phyloP scores from a whole-genome alignment of 345 rosid species.

The Gossypium thurberi region DNA sequence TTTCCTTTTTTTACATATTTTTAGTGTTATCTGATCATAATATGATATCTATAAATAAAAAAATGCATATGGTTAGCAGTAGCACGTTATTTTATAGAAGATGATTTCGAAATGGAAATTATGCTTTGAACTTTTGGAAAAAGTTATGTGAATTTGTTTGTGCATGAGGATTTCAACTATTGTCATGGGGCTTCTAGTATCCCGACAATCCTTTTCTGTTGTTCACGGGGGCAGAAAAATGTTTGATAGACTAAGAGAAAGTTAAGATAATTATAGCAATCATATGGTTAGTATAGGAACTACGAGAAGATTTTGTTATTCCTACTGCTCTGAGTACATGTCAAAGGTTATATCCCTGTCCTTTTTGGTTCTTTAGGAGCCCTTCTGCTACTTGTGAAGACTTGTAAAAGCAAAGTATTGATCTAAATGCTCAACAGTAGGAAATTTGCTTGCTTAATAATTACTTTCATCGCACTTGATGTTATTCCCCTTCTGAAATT shows the following conservation, averaged over 20 bases:
- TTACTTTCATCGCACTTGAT: background rate
- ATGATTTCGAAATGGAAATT: background rate
- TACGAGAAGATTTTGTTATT: background rate
- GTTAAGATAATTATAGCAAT: background rate
- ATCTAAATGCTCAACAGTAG: background rate
- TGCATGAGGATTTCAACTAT: background rate
- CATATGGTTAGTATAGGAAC: background rate
- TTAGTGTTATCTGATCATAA: background rate
- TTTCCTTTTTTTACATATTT: slow-evolving; percentile 1
- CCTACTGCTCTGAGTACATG: background rate
- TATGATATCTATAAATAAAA: background rate
- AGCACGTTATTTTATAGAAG: background rate
- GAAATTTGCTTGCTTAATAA: background rate
- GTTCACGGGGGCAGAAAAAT: background rate
- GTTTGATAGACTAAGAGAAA: background rate
- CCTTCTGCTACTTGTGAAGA: background rate
- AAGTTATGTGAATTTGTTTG: background rate
- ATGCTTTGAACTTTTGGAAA: background rate
- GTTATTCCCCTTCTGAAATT: background rate
- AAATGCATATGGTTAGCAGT: background rate
- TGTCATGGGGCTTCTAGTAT: background rate
- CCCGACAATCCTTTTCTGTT: background rate
- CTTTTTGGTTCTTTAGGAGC: background rate
- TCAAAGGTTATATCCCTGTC: background rate
- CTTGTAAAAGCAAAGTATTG: background rate